Base-by-base conservation (phyloP, 345 rosid genomes). In the Abelmoschus esculentus region DNA sequence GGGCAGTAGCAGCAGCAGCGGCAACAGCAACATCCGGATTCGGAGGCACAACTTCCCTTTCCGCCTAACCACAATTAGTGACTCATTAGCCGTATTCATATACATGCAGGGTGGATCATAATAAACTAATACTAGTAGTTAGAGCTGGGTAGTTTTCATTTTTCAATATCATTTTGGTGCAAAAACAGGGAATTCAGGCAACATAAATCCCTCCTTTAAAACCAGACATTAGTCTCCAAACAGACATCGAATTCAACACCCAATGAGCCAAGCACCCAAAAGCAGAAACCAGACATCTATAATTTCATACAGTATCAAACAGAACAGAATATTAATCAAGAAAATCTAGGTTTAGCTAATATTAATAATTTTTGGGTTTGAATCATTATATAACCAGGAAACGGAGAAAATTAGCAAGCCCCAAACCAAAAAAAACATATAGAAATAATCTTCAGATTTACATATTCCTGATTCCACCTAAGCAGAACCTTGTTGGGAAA, bases 31-130 rank as follows among this genome's bases (percentile, higher is more conserved):
- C 81, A 34, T 81, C 89, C 22, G 88, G 69, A 75, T 70, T 85
- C 69, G 91, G 85, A 61, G 92, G 88, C 73, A 86, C 69, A n/a
- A 76, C 87, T 77, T 86, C 92, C 55, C 89, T 81, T 70, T 83
- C 97, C 56, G 78, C 92, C 98, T 91, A 79, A 68, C 68, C 70
- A 73, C 42, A 60, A 38, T 44, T 71, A 70, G 54, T 28, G 65
- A 69, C 13, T 68, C 71, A 73, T 47, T 15, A 70, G 42, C 26
- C 26, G 26, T 22, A 62, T 44, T 14, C 6, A 29, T 29, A 17
- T 46, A 29, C 3, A 22, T 22, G 26, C 26, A 22, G 26, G 26
- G 26, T 22, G 26, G 26, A 22, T 22, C 26, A 22, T 22, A 22
- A 22, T 22, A 22, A 22, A 22, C 26, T 22, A 22, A 22, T 22